Evolutionary conservation across 495 filamentous ascomycete genomes (phyloP), one percentile per base, ranked within the genome.

Genomic region (Bathelium albidoporum): DNA sequence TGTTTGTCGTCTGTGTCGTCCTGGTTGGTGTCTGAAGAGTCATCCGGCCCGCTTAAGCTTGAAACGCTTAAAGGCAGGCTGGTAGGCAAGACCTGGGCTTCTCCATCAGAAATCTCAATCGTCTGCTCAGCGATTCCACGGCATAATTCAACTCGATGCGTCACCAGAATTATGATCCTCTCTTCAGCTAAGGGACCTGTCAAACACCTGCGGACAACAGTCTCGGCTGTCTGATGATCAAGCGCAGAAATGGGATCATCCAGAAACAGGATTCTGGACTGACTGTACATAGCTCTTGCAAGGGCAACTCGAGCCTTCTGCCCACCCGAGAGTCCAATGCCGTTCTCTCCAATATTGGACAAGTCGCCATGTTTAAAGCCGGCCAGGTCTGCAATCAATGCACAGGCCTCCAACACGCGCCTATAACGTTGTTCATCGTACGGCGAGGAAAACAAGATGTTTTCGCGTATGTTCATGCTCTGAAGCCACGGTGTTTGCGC

Each of bases 401-500:
- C 73, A 61, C 75, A 77, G 12, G 70, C 72, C 52, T 76, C 73
- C 1, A 77, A 67, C 26, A 74, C 72, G 31, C 71, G 63, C 41
- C 68, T 82, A 65, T 86, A 87, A 0, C 83, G 79, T 28, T 70
- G 70, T 26, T 83, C 82, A 61, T 93, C 87, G 62, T 88, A 89
- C 0, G 81, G 81, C 12, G 85, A 81, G 43, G 85, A 87, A 71
- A 94, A 94, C 0, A 93, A 73, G 49, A 93, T 91, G 64, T 93
- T 93, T 34, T 93, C 87, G 1, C 86, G 85, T 53, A 95, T 91
- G 64, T 84, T 92, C 89, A 93, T 93, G 68, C 87, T 93, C 70
- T 94, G 89, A 7, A 95, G 78, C 90, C 90, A 95, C n/a, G 90
- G 88, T 2, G 84, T 88, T 68, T 95, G 89, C 1, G 85, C 84